These are phyloP conservation scores for Protomyces gravidus DNA, from an alignment of 1,139 yeast genomes.

Conservation along the genomic window DNA sequence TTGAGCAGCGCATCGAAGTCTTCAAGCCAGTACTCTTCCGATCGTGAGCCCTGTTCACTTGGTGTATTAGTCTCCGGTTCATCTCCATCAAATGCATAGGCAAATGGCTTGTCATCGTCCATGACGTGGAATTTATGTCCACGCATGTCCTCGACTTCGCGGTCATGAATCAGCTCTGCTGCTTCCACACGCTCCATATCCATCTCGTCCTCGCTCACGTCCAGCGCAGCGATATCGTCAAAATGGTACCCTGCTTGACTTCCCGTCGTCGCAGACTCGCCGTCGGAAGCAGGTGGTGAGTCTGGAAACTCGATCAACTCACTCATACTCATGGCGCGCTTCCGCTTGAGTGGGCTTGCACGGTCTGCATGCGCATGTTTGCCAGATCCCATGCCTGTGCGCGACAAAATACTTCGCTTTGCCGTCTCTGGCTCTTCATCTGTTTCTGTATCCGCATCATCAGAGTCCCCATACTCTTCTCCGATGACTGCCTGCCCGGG, in stretches of 20 bases:
- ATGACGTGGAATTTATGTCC: conserved; percentile 15
- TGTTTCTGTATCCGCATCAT: not conserved
- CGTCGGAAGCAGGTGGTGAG: conserved; percentile 3
- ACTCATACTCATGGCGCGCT: conserved; percentile 3
- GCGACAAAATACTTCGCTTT: not conserved
- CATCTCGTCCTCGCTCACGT: conserved; percentile 20
- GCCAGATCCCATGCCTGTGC: not conserved
- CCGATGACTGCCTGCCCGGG: not conserved
- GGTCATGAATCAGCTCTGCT: conserved; percentile 8
- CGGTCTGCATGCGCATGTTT: not conserved
- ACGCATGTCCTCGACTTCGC: conserved; percentile 14
- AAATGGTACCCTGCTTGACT: conserved; percentile 5
- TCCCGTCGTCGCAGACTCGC: conserved; percentile 8
- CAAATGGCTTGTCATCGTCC: conserved; percentile 21
- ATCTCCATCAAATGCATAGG: conserved; percentile 22
- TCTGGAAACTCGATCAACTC: conserved; percentile 16
- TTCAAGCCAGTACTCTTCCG: conserved; percentile 23
- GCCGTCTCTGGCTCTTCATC: conserved; percentile 1
- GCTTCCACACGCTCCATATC: conserved; percentile 22
- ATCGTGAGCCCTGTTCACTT: conserved; percentile 19
- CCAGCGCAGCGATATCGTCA: conserved; percentile 15
- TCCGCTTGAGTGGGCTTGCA: conserved; percentile 17
- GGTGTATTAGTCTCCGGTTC: not conserved
- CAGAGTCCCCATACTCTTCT: not conserved
- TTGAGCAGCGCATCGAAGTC: conserved; percentile 20